Evolutionary conservation across 768 basidiomycete species (phyloP).

Genomic region (Antrodiella citrinella): DNA sequence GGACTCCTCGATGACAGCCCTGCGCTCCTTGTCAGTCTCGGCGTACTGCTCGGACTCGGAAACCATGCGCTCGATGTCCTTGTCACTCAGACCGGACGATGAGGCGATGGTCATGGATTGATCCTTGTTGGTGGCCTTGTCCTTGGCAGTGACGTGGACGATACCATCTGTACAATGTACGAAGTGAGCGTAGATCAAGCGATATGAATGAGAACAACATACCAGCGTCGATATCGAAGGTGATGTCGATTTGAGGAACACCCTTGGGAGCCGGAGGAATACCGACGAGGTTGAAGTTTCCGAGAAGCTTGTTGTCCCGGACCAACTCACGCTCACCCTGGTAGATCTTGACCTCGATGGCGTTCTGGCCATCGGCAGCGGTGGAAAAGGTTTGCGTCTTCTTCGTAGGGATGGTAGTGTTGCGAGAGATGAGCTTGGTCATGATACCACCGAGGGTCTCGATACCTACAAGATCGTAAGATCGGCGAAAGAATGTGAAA

Average conservation of each 20-base stretch:
- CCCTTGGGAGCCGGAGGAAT: slow-evolving; percentile 81
- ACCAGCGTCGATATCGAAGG: slow-evolving; percentile 98
- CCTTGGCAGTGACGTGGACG: slow-evolving; percentile 94
- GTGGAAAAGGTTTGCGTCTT: slow-evolving; percentile 99
- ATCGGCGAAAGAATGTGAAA: neutral
- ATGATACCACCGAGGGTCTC: slow-evolving; percentile 99
- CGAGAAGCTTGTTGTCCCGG: slow-evolving; percentile 95
- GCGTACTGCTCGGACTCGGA: slow-evolving; percentile 90
- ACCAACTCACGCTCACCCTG: slow-evolving; percentile 99
- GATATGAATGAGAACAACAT: slow-evolving; percentile 18
- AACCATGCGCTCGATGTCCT: slow-evolving; percentile 97
- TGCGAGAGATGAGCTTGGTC: slow-evolving; percentile 96
- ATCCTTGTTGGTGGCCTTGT: slow-evolving; percentile 85
- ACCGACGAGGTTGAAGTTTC: slow-evolving; percentile 98
- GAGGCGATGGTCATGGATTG: slow-evolving; percentile 97
- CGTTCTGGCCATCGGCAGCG: slow-evolving; percentile 98
- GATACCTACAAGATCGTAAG: slow-evolving; percentile 42
- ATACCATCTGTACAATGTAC: slow-evolving; percentile 78
- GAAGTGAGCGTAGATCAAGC: too few species aligned
- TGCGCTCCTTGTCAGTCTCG: slow-evolving; percentile 86
- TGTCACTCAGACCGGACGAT: slow-evolving; percentile 91
- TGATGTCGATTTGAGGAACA: slow-evolving; percentile 74
- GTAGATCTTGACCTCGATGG: slow-evolving; percentile 99
- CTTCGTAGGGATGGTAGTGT: slow-evolving; percentile 99
- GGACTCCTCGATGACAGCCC: slow-evolving; percentile 85